Evolutionary conservation across 2,329 filamentous ascomycete genomes (phyloP).

Genomic region (Botryotinia narcissicola): DNA sequence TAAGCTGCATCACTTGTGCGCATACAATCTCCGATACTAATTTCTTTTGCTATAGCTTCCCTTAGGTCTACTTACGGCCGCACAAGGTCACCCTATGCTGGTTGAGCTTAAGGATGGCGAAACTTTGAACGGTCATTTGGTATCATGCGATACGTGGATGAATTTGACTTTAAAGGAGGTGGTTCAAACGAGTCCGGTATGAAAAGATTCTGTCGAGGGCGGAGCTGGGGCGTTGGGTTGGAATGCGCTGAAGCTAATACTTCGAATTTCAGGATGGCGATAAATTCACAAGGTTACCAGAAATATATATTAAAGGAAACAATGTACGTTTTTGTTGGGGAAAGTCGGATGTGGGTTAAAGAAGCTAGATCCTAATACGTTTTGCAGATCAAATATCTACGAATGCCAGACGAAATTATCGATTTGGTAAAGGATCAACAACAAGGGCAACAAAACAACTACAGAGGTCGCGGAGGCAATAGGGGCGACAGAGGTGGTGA

Average conservation of each 20-base stretch:
- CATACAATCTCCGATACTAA: not conserved
- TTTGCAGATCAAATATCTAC: conserved; percentile 87
- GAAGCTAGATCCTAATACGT: conserved; percentile 19
- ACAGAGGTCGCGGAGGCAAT: conserved; percentile 64
- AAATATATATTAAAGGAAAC: conserved; percentile 96
- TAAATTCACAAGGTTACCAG: conserved; percentile 85
- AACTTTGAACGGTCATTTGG: conserved; percentile 92
- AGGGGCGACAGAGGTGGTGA: conserved; percentile 50
- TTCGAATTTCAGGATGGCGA: conserved; percentile 68
- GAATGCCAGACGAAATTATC: conserved; percentile 95
- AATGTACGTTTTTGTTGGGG: conserved; percentile 59
- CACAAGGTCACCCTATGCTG: conserved; percentile 96
- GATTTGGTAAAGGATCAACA: conserved; percentile 92
- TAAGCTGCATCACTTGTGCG: not conserved
- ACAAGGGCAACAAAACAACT: conserved; percentile 43
- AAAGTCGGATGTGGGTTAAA: accelerated
- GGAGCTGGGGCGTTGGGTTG: not conserved
- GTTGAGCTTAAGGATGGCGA: conserved; percentile 98
- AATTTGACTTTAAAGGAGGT: conserved; percentile 97
- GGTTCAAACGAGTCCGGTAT: conserved; percentile 84
- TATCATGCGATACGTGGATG: conserved; percentile 99
- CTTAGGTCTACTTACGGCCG: conserved; percentile 85
- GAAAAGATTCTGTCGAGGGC: conserved; percentile 28
- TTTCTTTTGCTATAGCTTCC: conserved; percentile 50
- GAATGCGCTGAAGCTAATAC: conserved; percentile 16